These are phyloP conservation scores for Schizopora paradoxa DNA, from an alignment of 1,284 basidiomycete species.

Conservation along the genomic window DNA sequence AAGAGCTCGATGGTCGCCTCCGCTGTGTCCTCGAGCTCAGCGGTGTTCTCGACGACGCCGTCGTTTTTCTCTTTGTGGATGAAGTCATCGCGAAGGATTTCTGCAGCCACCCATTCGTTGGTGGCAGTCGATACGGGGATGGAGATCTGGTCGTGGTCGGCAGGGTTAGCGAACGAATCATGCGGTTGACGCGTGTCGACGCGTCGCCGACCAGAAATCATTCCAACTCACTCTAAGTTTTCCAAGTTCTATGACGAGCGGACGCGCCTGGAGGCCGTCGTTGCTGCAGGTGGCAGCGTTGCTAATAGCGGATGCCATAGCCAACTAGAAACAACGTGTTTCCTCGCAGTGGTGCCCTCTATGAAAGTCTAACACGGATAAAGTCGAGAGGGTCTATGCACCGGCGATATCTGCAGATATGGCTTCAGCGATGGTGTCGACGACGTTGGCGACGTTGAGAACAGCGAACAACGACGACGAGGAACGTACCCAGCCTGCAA, in stretches of 20 bases:
- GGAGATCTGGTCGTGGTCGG: slow-evolving; percentile 48
- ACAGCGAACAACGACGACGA: no score
- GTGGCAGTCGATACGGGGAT: slow-evolving; percentile 75
- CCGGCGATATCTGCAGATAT: no score
- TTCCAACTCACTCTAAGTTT: slow-evolving; percentile 54
- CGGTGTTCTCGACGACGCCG: slow-evolving; percentile 47
- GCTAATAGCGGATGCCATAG: no score
- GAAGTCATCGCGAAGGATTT: slow-evolving; percentile 85
- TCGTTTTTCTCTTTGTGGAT: slow-evolving; percentile 55
- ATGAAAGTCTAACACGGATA: no score
- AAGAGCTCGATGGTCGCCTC: slow-evolving; percentile 74
- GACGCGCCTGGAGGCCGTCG: slow-evolving; percentile 38
- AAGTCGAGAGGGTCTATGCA: no score
- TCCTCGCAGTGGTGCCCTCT: no score
- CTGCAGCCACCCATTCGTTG: slow-evolving; percentile 85
- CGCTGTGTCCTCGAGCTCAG: slow-evolving; percentile 45
- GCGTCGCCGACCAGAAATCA: slow-evolving; percentile 18
- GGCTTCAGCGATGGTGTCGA: no score
- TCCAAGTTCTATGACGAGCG: slow-evolving; percentile 55
- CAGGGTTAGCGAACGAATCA: slow-evolving; percentile 14
- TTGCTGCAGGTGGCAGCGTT: slow-evolving; percentile 5
- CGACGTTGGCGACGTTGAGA: no score
- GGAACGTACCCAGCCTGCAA: no score
- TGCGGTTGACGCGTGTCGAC: neutral
- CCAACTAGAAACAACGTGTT: no score